Evolutionary conservation across 2,329 filamentous ascomycete species (phyloP).

Genomic region (Calonectria pteridis): DNA sequence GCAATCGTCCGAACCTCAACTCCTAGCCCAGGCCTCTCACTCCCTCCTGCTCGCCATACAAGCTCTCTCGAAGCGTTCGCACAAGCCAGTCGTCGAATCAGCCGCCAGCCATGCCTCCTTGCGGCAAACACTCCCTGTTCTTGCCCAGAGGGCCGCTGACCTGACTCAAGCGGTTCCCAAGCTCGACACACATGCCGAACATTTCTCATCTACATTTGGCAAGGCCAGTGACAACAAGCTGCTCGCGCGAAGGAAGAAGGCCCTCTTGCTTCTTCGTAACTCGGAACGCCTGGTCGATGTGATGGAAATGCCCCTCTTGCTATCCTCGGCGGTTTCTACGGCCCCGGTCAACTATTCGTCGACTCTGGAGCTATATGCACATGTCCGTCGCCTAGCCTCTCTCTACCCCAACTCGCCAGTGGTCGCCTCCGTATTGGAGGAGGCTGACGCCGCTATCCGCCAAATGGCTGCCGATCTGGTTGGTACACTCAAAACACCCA

Average conservation of each 20-base stretch:
- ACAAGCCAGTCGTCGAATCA: constrained; percentile 86
- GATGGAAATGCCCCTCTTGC: constrained; percentile 86
- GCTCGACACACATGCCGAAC: constrained; percentile 82
- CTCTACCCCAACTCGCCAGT: constrained; percentile 85
- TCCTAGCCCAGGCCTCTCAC: constrained; percentile 84
- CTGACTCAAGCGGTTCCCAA: constrained; percentile 80
- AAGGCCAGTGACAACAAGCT: constrained; percentile 77
- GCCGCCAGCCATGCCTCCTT: constrained; percentile 83
- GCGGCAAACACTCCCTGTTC: constrained; percentile 75
- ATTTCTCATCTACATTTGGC: constrained; percentile 87
- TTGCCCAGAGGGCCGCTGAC: constrained; percentile 74
- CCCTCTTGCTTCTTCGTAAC: constrained; percentile 85
- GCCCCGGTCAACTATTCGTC: constrained; percentile 83
- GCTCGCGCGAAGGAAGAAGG: constrained; percentile 80
- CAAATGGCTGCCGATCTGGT: constrained; percentile 90
- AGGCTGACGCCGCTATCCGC: constrained; percentile 90
- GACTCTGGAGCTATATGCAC: constrained; percentile 91
- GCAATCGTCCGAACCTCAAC: constrained; percentile 80
- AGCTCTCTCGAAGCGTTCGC: constrained; percentile 87
- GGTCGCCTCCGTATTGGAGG: constrained; percentile 77
- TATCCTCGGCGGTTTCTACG: constrained; percentile 81
- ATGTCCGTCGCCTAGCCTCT: constrained; percentile 86
- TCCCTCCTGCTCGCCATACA: constrained; percentile 87
- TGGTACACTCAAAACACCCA: constrained; percentile 78
- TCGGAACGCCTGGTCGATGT: constrained; percentile 91